phyloP scores from a whole-genome alignment of 805 yeast species.

The Metschnikowia gruessii region DNA sequence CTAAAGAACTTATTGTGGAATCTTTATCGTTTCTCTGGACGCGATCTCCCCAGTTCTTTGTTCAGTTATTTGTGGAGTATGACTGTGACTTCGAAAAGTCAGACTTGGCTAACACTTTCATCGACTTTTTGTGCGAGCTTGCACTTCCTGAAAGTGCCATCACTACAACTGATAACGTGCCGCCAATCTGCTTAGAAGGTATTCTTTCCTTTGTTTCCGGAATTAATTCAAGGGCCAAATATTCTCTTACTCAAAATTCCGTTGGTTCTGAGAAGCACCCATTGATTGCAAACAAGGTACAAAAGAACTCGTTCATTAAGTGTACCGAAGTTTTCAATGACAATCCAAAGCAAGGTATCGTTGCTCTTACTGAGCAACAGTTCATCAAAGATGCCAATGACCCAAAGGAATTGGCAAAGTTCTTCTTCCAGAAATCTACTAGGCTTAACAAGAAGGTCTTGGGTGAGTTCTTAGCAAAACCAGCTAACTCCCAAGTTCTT shows the following conservation, averaged over 20 bases:
- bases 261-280: conserved; percentile 20
- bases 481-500: conserved; percentile 58
- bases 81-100: conserved; percentile 89
- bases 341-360: conserved; percentile 74
- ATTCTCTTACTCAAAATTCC: background rate
- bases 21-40: conserved; percentile 79
- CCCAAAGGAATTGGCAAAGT: conserved; percentile 63
- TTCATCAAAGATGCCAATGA: conserved; percentile 54
- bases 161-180: conserved; percentile 78
- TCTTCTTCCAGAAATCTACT: conserved; percentile 74
- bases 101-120: conserved; percentile 65
- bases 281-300: conserved; percentile 42
- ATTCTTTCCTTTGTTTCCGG: conserved; percentile 66
- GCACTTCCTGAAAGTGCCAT: conserved; percentile 85
- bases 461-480: conserved; percentile 84
- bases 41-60: conserved; percentile 73
- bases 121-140: conserved; percentile 70
- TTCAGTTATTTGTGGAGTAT: conserved; percentile 72
- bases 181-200: conserved; percentile 92
- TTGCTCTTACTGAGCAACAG: conserved; percentile 57
- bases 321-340: conserved; percentile 76
- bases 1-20: conserved; percentile 83
- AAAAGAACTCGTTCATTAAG: conserved; percentile 71
- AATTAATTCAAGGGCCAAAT: conserved; percentile 50
- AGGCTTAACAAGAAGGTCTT: conserved; percentile 82